phyloP scores from a whole-genome alignment of 2,329 filamentous ascomycete species.

The Fusarium sp. region DNA sequence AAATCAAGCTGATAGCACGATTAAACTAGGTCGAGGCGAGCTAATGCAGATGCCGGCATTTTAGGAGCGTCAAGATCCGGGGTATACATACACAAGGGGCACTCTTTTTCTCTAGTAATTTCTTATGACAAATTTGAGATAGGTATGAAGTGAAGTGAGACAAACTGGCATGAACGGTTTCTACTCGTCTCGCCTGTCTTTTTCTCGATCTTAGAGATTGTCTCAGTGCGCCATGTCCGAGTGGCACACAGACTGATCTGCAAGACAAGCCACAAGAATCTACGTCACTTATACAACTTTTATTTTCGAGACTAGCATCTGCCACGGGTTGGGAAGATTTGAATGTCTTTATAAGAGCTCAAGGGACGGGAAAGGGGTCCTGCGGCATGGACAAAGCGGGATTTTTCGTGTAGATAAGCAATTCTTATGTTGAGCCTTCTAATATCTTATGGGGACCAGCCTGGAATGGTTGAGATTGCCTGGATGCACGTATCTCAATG shows the following conservation, averaged over 20 bases:
- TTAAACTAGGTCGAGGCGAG: conserved; percentile 12
- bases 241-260: conserved; percentile 1
- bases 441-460: conserved; percentile 5
- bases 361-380: conserved; percentile 3
- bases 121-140: background rate
- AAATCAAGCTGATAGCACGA: conserved; percentile 13
- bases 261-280: conserved; percentile 14
- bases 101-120: background rate
- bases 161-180: conserved; percentile 20
- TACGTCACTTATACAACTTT: conserved; percentile 17
- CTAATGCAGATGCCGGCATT: conserved; percentile 28
- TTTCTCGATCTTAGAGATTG: conserved; percentile 23
- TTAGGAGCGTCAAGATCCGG: conserved; percentile 12
- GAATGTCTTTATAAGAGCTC: conserved; percentile 23
- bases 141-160: background rate
- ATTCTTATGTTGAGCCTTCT: background rate
- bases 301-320: conserved; percentile 21
- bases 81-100: background rate
- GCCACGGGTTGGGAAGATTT: conserved; percentile 20
- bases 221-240: conserved; percentile 17
- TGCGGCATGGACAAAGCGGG: background rate
- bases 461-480: conserved; percentile 34
- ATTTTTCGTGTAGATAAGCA: background rate
- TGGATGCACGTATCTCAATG: background rate
- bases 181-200: conserved; percentile 16